Evolutionary conservation across 2,329 filamentous ascomycete species (phyloP), one percentile per base, ranked within the genome.

Genomic region (Colletotrichum somersetense): DNA sequence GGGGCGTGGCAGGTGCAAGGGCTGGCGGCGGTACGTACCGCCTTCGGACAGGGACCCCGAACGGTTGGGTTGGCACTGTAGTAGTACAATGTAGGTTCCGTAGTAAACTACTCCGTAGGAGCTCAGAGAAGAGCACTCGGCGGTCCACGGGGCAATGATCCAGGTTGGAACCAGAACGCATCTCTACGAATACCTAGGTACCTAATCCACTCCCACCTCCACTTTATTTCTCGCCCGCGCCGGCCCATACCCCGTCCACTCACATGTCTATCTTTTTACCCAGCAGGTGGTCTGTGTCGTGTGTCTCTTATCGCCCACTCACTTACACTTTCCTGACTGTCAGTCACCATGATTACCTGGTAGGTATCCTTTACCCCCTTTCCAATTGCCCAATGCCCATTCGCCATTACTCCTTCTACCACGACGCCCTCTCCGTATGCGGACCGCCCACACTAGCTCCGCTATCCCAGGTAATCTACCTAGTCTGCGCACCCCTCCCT

Each of bases 371-470:
- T 35, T 11, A n/a, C 23, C 23, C 48, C 48, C 23, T 20, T n/a
- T 23, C 57, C 58, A 35, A 26, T 66, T 55, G 50, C 50, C 50
- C 62, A 65, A 58, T 58, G 38, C 40, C 62, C 40, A 46, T 42
- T 58, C 42, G 23, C n/a, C 14, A 18, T 35, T n/a, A 40, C 38
- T n/a, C 20, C 46, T 61, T n/a, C 66, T 71, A 58, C 66, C 59
- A 69, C 59, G 68, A 61, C 66, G 66, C 69, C 69, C 58, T 66
- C 66, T 73, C 67, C 71, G 71, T 71, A 62, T 73, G 67, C 71
- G 71, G 71, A 71, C 65, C 71, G 67, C 56, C 71, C 67, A 71
- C 56, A 42, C 71, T 71, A 73, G 71, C 61, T 66, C 67, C 62
- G 52, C 56, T 26, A 52, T 61, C 71, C 67, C 52, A 58, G 59